Conservation (phyloP, 1,284 basidiomycete species). For the Leucoagaricus sp. region DNA sequence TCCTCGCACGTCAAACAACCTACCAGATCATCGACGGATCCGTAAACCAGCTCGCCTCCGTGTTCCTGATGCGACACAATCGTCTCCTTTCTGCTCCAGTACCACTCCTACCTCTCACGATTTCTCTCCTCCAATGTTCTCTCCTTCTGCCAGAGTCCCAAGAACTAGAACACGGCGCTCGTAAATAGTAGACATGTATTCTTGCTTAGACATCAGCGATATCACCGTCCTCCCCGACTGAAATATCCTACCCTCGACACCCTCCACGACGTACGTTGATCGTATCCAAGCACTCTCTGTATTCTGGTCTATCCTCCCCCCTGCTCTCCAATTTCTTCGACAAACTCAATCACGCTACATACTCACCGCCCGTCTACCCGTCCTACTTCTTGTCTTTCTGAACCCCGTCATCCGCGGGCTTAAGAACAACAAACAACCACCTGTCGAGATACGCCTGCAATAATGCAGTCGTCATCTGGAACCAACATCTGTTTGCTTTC, state of each 20-base stretch:
- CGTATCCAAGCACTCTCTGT: background rate
- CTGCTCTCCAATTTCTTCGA: background rate
- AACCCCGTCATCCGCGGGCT: background rate
- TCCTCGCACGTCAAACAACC: conserved; percentile 12
- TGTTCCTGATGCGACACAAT: background rate
- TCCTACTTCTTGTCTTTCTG: background rate
- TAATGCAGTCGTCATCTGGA: background rate
- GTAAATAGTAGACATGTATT: background rate
- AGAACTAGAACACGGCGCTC: background rate
- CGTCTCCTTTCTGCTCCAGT: too few species aligned
- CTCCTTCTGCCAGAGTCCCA: background rate
- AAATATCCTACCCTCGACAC: conserved; percentile 5
- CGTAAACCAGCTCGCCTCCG: background rate
- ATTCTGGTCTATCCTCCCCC: background rate
- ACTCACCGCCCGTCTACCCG: background rate
- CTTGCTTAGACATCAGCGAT: conserved; percentile 10
- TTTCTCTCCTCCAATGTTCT: background rate
- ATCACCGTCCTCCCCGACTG: conserved; percentile 8
- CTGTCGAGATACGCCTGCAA: background rate
- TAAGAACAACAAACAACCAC: background rate
- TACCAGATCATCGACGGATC: conserved; percentile 1
- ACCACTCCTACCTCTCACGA: background rate
- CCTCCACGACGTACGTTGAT: background rate
- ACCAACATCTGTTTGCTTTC: background rate
- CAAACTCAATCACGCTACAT: background rate